Evolutionary conservation across 83 land plant genomes (phyloP).

Genomic region (Thuja plicata): DNA sequence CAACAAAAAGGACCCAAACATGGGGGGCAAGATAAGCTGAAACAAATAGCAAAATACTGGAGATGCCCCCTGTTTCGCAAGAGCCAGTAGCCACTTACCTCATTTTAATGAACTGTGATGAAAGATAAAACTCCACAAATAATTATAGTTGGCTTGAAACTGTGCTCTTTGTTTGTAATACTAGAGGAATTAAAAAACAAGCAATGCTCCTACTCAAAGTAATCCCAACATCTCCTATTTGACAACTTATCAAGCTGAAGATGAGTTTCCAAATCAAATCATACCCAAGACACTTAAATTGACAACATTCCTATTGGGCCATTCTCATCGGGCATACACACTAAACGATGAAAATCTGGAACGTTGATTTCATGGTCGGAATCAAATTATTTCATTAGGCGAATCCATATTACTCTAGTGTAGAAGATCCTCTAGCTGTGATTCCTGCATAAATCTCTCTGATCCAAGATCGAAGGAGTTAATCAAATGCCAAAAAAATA

Average conservation of each 20-base stretch:
- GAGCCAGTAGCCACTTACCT: too few relatives aligned
- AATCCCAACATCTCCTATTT: neutral
- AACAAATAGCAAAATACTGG: too few relatives aligned
- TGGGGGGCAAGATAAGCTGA: too few relatives aligned
- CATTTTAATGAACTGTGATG: too few relatives aligned
- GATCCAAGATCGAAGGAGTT: neutral
- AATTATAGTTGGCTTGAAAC: neutral
- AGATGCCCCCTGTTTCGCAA: too few relatives aligned
- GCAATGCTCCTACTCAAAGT: too few relatives aligned
- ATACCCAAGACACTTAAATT: neutral
- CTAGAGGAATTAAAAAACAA: neutral
- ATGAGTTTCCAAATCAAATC: neutral
- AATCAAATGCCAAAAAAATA: too few relatives aligned
- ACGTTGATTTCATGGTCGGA: neutral
- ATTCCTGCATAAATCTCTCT: neutral
- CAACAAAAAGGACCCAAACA: neutral
- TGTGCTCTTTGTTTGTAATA: neutral
- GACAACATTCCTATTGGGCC: neutral
- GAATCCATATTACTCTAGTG: neutral
- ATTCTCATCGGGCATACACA: neutral
- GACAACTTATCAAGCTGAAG: neutral
- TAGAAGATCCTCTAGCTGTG: neutral
- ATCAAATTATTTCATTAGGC: neutral
- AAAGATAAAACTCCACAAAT: neutral
- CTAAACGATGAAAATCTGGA: neutral